These are phyloP conservation scores for Stemphylium beticola DNA, from an alignment of 2,329 filamentous ascomycete species.

Conservation along the genomic window DNA sequence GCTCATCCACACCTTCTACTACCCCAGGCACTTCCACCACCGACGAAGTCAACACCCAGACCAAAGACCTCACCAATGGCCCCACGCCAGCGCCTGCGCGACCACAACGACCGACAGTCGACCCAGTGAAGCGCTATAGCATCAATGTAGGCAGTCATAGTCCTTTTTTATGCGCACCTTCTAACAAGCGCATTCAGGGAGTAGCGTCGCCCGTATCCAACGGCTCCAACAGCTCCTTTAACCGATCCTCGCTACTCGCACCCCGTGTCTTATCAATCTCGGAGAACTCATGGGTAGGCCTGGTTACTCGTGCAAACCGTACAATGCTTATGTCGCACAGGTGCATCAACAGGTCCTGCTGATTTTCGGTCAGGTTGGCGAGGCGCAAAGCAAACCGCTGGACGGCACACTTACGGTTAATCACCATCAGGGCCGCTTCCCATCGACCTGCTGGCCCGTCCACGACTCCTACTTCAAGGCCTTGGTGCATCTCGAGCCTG, in stretches of 20 bases:
- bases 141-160: slow-evolving; percentile 38
- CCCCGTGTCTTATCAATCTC: slow-evolving; percentile 79
- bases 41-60: slow-evolving; percentile 68
- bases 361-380: slow-evolving; percentile 80
- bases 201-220: slow-evolving; percentile 59
- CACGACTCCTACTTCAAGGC: slow-evolving; percentile 90
- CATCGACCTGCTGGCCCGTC: slow-evolving; percentile 84
- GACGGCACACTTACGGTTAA: slow-evolving; percentile 82
- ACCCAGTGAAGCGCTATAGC: slow-evolving; percentile 63
- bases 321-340: slow-evolving; percentile 54
- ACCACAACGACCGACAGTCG: slow-evolving; percentile 50
- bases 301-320: neutral
- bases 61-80: slow-evolving; percentile 59
- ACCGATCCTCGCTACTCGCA: slow-evolving; percentile 76
- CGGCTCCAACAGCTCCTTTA: slow-evolving; percentile 56
- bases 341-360: slow-evolving; percentile 90
- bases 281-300: slow-evolving; percentile 82
- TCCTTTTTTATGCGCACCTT: neutral
- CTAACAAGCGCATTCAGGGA: slow-evolving; percentile 47
- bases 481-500: slow-evolving; percentile 86
- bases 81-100: slow-evolving; percentile 47
- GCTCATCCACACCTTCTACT: slow-evolving; percentile 72
- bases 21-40: slow-evolving; percentile 73
- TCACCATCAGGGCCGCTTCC: slow-evolving; percentile 85
- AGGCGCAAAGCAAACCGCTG: slow-evolving; percentile 68